A percentile compares a stretch with the other conserved stretches of the same genome.
Conservation (phyloP, 495 filamentous ascomycete genomes). For the Lophiostoma macrostomum region DNA sequence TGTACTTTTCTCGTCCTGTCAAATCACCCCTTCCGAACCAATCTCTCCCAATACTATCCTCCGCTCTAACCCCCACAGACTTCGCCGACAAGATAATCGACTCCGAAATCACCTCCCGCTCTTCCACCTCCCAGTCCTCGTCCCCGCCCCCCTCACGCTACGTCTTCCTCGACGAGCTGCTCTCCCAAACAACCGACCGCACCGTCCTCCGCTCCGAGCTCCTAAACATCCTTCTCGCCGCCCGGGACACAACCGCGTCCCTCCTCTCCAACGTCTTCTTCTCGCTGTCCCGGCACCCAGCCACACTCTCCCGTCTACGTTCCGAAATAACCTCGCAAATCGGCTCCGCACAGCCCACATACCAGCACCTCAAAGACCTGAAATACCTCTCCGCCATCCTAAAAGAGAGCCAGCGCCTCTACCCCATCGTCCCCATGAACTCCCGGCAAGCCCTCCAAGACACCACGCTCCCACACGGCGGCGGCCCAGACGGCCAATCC, state of each 20-base stretch:
- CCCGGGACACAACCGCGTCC: constrained; percentile 39
- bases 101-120: background rate
- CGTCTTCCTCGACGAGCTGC: constrained; percentile 40
- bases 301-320: constrained; percentile 5
- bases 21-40: background rate
- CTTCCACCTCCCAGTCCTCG: constrained; percentile 4
- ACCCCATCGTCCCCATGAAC: constrained; percentile 53
- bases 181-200: constrained; percentile 32
- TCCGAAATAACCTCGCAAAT: constrained; percentile 22
- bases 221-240: constrained; percentile 39
- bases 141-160: constrained; percentile 29
- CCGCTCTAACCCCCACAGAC: constrained; percentile 1
- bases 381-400: constrained; percentile 20
- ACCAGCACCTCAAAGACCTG: constrained; percentile 13
- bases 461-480: constrained; percentile 44
- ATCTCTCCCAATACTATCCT: background rate
- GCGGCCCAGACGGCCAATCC: constrained; percentile 37
- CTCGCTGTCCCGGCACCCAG: constrained; percentile 14
- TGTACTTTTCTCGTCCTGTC: background rate
- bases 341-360: constrained; percentile 1
- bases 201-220: constrained; percentile 36
- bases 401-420: constrained; percentile 46
- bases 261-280: constrained; percentile 36
- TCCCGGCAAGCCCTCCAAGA: constrained; percentile 46
- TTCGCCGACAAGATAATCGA: constrained; percentile 40